Conservation (phyloP, 1,139 yeast genomes). For the Hemisphaericaspora xylofermentans region DNA sequence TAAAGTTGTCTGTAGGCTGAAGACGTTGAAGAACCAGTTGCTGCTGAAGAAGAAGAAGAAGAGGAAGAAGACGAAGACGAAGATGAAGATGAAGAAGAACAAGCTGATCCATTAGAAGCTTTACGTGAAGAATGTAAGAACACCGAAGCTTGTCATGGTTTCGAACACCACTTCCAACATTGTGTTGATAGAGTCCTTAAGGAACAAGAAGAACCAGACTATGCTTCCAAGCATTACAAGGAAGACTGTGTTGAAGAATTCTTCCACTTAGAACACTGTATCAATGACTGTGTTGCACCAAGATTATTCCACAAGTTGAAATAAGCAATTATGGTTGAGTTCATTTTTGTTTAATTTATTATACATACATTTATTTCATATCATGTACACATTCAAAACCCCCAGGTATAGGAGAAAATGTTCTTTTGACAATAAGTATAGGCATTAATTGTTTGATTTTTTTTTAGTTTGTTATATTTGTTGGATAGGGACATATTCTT, state of each 20-base stretch:
- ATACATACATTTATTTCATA: conserved; percentile 1
- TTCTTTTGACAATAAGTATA: conserved; percentile 1
- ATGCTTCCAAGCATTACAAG: conserved; percentile 77
- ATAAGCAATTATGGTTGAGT: conserved; percentile 30
- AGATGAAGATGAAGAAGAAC: conserved; percentile 78
- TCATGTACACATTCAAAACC: conserved; percentile 1
- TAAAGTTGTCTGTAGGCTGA: conserved; percentile 16
- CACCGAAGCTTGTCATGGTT: conserved; percentile 67
- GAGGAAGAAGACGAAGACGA: conserved; percentile 61
- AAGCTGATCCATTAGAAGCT: conserved; percentile 64
- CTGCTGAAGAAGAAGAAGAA: conserved; percentile 57
- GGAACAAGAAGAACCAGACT: conserved; percentile 79
- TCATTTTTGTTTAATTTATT: conserved; percentile 1
- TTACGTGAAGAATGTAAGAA: conserved; percentile 68
- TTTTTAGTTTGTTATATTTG: conserved; percentile 2
- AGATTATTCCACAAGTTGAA: conserved; percentile 83
- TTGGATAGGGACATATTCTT: conserved; percentile 1
- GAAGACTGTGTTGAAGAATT: conserved; percentile 98
- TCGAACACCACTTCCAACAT: conserved; percentile 87
- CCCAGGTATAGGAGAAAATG: background rate
- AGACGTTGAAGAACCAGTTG: conserved; percentile 53
- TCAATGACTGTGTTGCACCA: conserved; percentile 92
- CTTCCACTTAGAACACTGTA: conserved; percentile 93
- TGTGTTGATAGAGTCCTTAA: conserved; percentile 93
- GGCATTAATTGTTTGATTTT: conserved; percentile 1